Percentiles rank a stretch among this genome's conserved stretches.
Conservation (phyloP, 2,329 filamentous ascomycete genomes). For the Pyrenophora seminiperda region DNA sequence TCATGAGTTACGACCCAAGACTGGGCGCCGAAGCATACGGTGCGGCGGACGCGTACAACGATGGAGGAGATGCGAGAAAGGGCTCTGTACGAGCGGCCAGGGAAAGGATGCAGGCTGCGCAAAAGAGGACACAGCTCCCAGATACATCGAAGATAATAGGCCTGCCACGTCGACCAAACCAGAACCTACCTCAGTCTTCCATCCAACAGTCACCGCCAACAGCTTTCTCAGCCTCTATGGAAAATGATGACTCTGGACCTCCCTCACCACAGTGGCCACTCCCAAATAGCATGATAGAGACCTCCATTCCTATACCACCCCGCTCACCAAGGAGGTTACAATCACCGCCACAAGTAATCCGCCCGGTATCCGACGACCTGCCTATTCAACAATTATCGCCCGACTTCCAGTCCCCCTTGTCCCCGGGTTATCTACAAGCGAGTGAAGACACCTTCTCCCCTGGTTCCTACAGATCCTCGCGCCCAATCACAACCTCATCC, state of each 20-base stretch:
- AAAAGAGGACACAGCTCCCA: constrained; percentile 35
- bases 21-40: constrained; percentile 41
- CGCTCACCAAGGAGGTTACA: constrained; percentile 43
- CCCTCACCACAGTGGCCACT: constrained; percentile 55
- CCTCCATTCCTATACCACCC: constrained; percentile 31
- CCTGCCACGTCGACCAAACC: constrained; percentile 44
- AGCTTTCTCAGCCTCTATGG: constrained; percentile 23
- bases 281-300: constrained; percentile 41
- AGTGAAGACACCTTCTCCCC: constrained; percentile 45
- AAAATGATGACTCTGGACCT: constrained; percentile 26
- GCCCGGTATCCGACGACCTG: constrained; percentile 46
- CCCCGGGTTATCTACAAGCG: constrained; percentile 31
- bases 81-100: constrained; percentile 48
- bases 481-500: constrained; percentile 48
- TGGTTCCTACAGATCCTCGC: constrained; percentile 33
- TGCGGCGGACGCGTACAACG: constrained; percentile 28
- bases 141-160: constrained; percentile 45
- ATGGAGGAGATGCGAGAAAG: constrained; percentile 32
- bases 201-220: constrained; percentile 19
- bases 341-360: constrained; percentile 50
- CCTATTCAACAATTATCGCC: constrained; percentile 39
- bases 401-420: constrained; percentile 26
- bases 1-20: constrained; percentile 48
- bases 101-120: constrained; percentile 39
- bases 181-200: constrained; percentile 37